Percentiles rank a stretch among this genome's conserved stretches.
phyloP scores from a whole-genome alignment of 805 yeast species.

The Ogataea naganishii region DNA sequence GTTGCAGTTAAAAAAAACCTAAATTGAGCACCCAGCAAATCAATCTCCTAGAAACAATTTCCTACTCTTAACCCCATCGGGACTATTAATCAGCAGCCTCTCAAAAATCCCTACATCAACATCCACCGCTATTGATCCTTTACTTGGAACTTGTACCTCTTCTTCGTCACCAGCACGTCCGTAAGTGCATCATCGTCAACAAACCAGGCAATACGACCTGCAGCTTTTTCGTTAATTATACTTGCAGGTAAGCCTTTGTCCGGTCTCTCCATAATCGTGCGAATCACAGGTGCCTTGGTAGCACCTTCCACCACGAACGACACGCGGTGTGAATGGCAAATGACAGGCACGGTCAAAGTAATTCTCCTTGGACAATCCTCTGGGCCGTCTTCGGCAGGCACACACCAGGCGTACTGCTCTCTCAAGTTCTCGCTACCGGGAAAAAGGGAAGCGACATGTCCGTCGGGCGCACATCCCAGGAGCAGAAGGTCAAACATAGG shows the following conservation, averaged over 20 bases:
- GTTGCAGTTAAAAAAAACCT: too few species aligned
- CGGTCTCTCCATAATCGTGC: conserved; percentile 91
- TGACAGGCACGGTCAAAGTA: conserved; percentile 87
- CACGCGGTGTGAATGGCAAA: conserved; percentile 86
- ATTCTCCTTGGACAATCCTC: conserved; percentile 79
- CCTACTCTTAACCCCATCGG: too few species aligned
- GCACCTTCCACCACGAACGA: conserved; percentile 96
- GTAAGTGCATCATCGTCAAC: conserved; percentile 89
- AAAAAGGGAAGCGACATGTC: conserved; percentile 93
- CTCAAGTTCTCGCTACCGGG: conserved; percentile 86
- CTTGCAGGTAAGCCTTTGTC: conserved; percentile 94
- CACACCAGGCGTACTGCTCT: conserved; percentile 91
- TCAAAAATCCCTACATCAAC: too few species aligned
- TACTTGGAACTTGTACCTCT: conserved; percentile 54
- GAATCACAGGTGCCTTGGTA: conserved; percentile 86
- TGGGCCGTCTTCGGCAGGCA: conserved; percentile 89
- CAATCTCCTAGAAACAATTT: too few species aligned
- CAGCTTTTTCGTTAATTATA: conserved; percentile 92
- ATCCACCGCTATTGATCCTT: conserved; percentile 1
- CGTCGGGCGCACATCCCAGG: conserved; percentile 98
- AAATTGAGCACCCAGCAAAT: too few species aligned
- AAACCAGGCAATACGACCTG: conserved; percentile 95
- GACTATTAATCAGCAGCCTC: too few species aligned
- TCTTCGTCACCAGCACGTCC: conserved; percentile 67
- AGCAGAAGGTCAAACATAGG: conserved; percentile 90